These are phyloP conservation scores for Trichosporon faecale DNA, from an alignment of 1,284 basidiomycete species.

Conservation along the genomic window DNA sequence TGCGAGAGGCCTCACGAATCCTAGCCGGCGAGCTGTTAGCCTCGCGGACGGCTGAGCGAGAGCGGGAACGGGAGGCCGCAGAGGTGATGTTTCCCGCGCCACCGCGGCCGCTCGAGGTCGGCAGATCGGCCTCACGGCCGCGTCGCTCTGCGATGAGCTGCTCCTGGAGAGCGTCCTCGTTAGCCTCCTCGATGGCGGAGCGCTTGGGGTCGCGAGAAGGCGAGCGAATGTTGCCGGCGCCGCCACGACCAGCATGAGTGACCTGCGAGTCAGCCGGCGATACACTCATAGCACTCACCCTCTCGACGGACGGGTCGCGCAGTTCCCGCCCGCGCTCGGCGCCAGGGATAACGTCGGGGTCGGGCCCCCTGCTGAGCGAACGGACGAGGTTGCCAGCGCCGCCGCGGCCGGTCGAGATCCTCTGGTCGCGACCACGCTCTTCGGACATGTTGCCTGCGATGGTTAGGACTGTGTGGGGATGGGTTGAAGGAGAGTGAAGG, in stretches of 20 bases:
- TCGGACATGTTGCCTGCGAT: conserved; percentile 22
- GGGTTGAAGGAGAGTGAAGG: not conserved
- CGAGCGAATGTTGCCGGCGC: conserved; percentile 51
- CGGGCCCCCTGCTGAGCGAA: conserved; percentile 40
- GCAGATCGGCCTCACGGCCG: conserved; percentile 42
- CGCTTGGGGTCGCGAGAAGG: conserved; percentile 40
- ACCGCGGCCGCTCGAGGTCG: conserved; percentile 49
- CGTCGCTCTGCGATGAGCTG: conserved; percentile 47
- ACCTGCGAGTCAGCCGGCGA: conserved; percentile 32
- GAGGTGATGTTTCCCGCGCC: conserved; percentile 49
- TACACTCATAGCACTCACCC: conserved; percentile 28
- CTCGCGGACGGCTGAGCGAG: conserved; percentile 25
- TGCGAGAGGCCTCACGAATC: not conserved
- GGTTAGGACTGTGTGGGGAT: conserved; percentile 7
- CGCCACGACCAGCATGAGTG: conserved; percentile 51
- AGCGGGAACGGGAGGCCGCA: conserved; percentile 33
- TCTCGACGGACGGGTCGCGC: conserved; percentile 29
- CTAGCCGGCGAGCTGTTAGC: conserved; percentile 10
- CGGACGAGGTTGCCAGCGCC: conserved; percentile 51
- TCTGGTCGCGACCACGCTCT: conserved; percentile 24
- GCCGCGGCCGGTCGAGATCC: conserved; percentile 49
- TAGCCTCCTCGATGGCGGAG: conserved; percentile 33
- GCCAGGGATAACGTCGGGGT: conserved; percentile 36
- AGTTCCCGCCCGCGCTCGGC: conserved; percentile 47
- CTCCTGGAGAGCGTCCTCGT: conserved; percentile 46